These are phyloP conservation scores for Botrytis byssoidea DNA, from an alignment of 2,329 filamentous ascomycete genomes.

Conservation along the genomic window DNA sequence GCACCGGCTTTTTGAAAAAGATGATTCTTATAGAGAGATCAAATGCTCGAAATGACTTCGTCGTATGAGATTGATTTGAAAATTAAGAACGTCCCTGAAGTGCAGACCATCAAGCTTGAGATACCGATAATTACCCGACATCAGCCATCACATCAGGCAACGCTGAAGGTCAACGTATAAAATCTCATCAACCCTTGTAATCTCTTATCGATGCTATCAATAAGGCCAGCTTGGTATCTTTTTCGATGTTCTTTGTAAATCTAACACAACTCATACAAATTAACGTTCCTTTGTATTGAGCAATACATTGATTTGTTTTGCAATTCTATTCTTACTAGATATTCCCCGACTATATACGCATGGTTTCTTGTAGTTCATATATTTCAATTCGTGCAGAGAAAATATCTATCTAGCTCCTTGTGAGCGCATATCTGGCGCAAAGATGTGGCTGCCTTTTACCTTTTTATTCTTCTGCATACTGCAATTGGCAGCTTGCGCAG, in stretches of 20 bases:
- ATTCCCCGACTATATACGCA: conserved; percentile 3
- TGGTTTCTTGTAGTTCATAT: conserved; percentile 6
- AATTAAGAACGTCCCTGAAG: background rate
- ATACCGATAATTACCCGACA: background rate
- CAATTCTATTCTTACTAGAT: background rate
- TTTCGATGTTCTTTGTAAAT: conserved; percentile 2
- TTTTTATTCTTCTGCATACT: conserved; percentile 54
- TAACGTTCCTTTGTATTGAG: background rate
- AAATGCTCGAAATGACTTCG: background rate
- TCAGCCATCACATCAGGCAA: background rate
- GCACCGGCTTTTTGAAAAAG: background rate
- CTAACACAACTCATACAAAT: background rate
- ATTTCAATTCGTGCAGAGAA: conserved; percentile 10
- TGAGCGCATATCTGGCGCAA: conserved; percentile 32
- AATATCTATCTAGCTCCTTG: conserved; percentile 18
- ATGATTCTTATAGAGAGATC: fast-evolving
- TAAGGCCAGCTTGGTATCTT: conserved; percentile 25
- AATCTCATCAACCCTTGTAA: background rate
- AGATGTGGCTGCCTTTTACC: conserved; percentile 53
- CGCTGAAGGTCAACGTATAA: background rate
- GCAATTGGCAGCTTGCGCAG: conserved; percentile 55
- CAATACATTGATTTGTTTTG: conserved; percentile 13
- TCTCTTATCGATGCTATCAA: conserved; percentile 19
- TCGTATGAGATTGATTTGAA: background rate
- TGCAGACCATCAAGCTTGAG: background rate